Evolutionary conservation across 208 protist species (phyloP).

Genomic region (Leishmania amazonensis): DNA sequence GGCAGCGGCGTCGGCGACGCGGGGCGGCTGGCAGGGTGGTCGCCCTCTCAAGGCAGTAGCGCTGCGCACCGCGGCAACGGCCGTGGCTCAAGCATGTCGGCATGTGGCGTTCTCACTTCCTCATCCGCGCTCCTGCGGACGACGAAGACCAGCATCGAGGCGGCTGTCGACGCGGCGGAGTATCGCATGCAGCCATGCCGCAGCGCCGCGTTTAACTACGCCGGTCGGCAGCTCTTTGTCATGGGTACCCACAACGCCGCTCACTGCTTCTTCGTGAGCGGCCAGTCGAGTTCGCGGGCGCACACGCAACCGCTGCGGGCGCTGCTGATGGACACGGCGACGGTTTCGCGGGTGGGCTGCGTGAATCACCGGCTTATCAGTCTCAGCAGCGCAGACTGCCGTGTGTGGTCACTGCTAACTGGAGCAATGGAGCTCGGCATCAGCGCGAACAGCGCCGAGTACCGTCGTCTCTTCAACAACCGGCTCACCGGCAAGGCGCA

Average conservation of each 20-base stretch:
- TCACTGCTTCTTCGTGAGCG: slow-evolving; percentile 69
- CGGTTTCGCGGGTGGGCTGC: neutral
- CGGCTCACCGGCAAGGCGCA: slow-evolving; percentile 22
- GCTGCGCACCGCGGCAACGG: neutral
- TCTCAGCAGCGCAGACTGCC: slow-evolving; percentile 58
- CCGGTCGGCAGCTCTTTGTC: slow-evolving; percentile 60
- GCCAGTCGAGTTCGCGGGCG: slow-evolving; percentile 47
- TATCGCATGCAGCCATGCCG: slow-evolving; percentile 45
- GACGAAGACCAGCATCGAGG: slow-evolving; percentile 42
- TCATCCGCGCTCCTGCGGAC: slow-evolving; percentile 23
- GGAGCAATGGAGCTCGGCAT: slow-evolving; percentile 67
- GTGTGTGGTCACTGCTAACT: slow-evolving; percentile 54
- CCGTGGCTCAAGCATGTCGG: neutral
- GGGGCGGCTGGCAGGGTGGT: neutral
- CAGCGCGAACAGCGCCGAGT: slow-evolving; percentile 67
- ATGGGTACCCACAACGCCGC: slow-evolving; percentile 68
- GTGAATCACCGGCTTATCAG: slow-evolving; percentile 48
- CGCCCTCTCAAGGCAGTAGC: neutral
- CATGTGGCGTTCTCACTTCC: neutral
- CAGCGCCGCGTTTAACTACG: slow-evolving; percentile 65
- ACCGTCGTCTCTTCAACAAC: slow-evolving; percentile 42
- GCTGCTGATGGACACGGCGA: slow-evolving; percentile 39
- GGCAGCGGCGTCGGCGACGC: slow-evolving; percentile 11
- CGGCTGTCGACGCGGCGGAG: slow-evolving; percentile 33
- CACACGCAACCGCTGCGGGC: slow-evolving; percentile 55